A percentile compares a stretch with the other conserved stretches of the same genome.
phyloP scores from a whole-genome alignment of 1,284 basidiomycete genomes.

The Microbotryum silenes-acaulis region DNA sequence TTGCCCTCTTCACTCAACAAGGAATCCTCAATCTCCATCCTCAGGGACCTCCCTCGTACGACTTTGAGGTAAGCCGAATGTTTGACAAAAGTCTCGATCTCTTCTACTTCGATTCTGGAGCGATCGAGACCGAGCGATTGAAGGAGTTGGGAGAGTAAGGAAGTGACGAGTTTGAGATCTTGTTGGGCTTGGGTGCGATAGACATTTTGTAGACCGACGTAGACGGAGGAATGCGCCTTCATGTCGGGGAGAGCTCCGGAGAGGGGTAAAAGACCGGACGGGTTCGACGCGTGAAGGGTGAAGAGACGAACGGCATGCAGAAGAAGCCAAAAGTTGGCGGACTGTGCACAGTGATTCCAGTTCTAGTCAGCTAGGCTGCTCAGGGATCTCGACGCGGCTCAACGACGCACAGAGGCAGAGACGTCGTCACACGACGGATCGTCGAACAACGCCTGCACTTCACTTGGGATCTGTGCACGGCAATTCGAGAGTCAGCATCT shows the following conservation, averaged over 20 bases:
- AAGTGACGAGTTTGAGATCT: constrained; percentile 50
- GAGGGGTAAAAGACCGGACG: constrained; percentile 51
- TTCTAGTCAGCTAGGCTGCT: too few relatives aligned
- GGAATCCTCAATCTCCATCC: constrained; percentile 47
- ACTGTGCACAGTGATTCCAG: constrained; percentile 34
- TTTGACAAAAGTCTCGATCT: constrained; percentile 77
- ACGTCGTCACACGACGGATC: constrained; percentile 51
- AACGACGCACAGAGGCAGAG: constrained; percentile 38
- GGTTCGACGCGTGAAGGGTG: constrained; percentile 48
- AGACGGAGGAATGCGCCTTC: constrained; percentile 79
- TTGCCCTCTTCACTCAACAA: not conserved
- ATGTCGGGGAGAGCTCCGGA: constrained; percentile 81
- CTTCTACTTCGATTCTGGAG: constrained; percentile 45
- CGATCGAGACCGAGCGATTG: constrained; percentile 35
- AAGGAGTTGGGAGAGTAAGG: constrained; percentile 39
- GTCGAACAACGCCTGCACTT: constrained; percentile 57
- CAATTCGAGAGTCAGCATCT: not conserved
- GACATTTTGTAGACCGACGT: constrained; percentile 68
- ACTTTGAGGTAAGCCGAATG: constrained; percentile 77
- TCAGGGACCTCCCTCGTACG: constrained; percentile 62
- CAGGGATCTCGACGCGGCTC: too few relatives aligned
- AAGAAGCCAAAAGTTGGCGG: constrained; percentile 74
- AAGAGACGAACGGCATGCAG: constrained; percentile 64
- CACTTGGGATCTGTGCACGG: constrained; percentile 52
- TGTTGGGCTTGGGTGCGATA: constrained; percentile 64